Evolutionary conservation across 768 basidiomycete genomes (phyloP), one percentile per base, ranked within the genome.

Genomic region (Stropharia rugosoannulata): DNA sequence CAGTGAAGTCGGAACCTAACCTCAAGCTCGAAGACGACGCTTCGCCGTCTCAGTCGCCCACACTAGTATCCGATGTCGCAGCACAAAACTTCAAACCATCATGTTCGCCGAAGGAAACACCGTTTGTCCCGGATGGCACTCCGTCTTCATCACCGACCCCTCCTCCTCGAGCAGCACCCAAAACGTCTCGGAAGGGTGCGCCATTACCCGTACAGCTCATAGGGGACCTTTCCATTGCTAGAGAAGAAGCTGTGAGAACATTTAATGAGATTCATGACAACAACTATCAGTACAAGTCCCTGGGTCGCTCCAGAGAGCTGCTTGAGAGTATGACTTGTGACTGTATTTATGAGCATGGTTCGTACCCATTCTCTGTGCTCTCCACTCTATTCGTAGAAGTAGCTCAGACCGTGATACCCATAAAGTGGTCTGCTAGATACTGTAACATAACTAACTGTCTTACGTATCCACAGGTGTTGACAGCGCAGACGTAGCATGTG

Each of bases 301-400:
- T 98, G 53, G 96, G 96, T n/a, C 82, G 84, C 63, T 92, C 90
- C 51, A 85, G 89, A 66, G 93, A 96, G 74, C 80, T 86, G 51
- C 81, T 89, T 65, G 97, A 98, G 76, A 90, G 92, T 72, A 93
- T 95, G 89, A 84, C 87, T 19, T 99, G 97, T 77, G 97, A 99
- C 69, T 99, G 97, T 73, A 74, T 73, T 56, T 96, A 84, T 70
- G 84, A 89, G 56, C 81, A 80, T 69, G 86, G 93, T 96, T 70
- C 78, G 91, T 88, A 63, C 59, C 67, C 57, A 58, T 64, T 65
- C 40, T 42, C 40, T 57, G 50, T 8, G 29, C 49, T 52, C 49
- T 37, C 36, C n/a, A 45, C 49, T 60, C 55, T 37, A 59, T 60
- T 59, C 49, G 47, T 62, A 61, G 55, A 43, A 43, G n/a, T 29